These are phyloP conservation scores for Eremochloa ophiuroides DNA, from an alignment of 176 grass and related monocot species.

Conservation along the genomic window DNA sequence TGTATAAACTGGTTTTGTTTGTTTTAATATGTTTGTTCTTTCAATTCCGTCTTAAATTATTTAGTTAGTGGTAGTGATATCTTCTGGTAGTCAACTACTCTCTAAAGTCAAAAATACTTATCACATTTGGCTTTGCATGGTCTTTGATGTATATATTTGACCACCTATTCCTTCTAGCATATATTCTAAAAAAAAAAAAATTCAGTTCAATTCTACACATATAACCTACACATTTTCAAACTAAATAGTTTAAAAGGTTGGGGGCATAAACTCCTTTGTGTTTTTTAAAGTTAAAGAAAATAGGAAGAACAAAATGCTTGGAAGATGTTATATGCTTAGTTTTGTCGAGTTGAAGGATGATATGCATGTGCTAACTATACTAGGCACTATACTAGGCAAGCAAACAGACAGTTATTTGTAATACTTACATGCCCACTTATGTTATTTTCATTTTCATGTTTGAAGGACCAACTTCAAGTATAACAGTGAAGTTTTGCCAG, in stretches of 20 bases:
- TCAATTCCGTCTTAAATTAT: background rate
- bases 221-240: background rate
- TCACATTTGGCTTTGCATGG: background rate
- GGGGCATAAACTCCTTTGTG: background rate
- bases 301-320: background rate
- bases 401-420: background rate
- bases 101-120: background rate
- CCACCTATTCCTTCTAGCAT: background rate
- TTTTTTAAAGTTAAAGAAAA: background rate
- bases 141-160: background rate
- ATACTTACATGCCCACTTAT: background rate
- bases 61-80: background rate
- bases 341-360: background rate
- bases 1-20: background rate
- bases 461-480: slow-evolving; percentile 40
- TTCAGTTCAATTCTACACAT: background rate
- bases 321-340: background rate
- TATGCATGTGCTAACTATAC: background rate
- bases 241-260: background rate
- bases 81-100: background rate
- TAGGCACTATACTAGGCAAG: background rate
- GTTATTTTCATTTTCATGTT: slow-evolving; percentile 6
- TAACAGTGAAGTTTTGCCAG: slow-evolving; percentile 18
- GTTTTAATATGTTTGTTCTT: background rate
- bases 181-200: background rate